A percentile compares a stretch with the other conserved stretches of the same genome.
These are phyloP conservation scores for Coniophora puteana DNA, from an alignment of 1,284 basidiomycete species.

Conservation along the genomic window DNA sequence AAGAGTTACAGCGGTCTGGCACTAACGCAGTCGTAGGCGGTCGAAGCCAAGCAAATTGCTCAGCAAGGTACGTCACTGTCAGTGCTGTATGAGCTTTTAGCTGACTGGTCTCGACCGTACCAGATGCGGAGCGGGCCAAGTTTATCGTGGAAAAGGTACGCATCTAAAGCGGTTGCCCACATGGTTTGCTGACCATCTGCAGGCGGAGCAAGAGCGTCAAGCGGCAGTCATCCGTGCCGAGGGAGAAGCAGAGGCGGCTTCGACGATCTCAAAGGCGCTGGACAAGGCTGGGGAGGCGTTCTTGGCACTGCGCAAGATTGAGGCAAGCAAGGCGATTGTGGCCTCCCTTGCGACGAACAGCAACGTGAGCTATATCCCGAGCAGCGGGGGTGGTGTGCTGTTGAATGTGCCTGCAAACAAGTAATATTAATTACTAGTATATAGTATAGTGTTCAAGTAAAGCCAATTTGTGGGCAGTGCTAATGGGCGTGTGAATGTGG, in stretches of 20 bases:
- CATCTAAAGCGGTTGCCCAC: conserved; percentile 8
- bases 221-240: conserved; percentile 97
- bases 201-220: conserved; percentile 99
- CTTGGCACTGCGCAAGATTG: conserved; percentile 94
- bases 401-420: conserved; percentile 75
- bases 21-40: conserved; percentile 51
- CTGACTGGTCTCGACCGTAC: conserved; percentile 12
- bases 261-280: conserved; percentile 90
- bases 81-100: background rate
- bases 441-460: background rate
- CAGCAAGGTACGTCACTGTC: conserved; percentile 69
- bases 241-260: conserved; percentile 96
- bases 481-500: conserved; percentile 21
- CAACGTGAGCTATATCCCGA: conserved; percentile 89
- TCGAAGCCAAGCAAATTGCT: conserved; percentile 97
- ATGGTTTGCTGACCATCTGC: conserved; percentile 14
- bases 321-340: conserved; percentile 96
- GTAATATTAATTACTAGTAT: conserved; percentile 26
- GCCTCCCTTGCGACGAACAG: conserved; percentile 74
- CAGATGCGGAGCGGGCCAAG: conserved; percentile 96
- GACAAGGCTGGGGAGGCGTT: conserved; percentile 96
- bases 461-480: conserved; percentile 12
- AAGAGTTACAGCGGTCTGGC: conserved; percentile 9
- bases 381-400: conserved; percentile 74
- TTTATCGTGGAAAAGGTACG: conserved; percentile 96